Base-by-base conservation (phyloP, 2,329 filamentous ascomycete genomes). In the Colletotrichum sp. region DNA sequence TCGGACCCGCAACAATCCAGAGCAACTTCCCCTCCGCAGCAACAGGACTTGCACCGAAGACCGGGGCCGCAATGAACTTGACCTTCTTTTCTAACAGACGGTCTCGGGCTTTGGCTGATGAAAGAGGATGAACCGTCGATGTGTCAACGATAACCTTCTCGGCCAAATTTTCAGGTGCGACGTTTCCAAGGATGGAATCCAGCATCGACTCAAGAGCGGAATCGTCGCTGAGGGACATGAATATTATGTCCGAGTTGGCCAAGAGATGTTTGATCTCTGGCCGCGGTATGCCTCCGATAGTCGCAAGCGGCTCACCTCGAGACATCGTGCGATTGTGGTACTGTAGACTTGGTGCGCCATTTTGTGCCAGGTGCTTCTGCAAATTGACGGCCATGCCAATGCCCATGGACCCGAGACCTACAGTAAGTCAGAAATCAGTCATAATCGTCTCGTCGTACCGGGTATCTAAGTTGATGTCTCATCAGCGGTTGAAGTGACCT, bases 331-430 rank as follows among this genome's bases (percentile, higher is more conserved):
- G 86, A 71, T 90, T 90, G 73, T 82, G 85, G 76, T 87, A 90
- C 3, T 75, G 79, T 3, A 90, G 79, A 7, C 78, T 72, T 0
- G 83, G 77, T 0, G 78, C 67, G 2, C 69, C 65, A 8, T 70
- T 77, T 7, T 77, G 70, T 1, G 63, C 72, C 0, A 89, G 75
- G 66, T 89, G 80, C 30, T 82, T 85, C 55, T 90, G 88, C 0
- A 90, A 82, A 72, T 90, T 90, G 8, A 80, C 81, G 1, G 88
- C 86, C 89, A 90, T 90, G 3, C 80, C 82, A 1, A 85, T 80
- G 2, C 89, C 89, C 88, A 90, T 90, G 1, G 87, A 90, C 2
- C 89, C 88, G 0, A 90, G 84, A 6, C 88, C 88, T 79, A 8
- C 7, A 1, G 0, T 6, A n/a, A 48, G 18, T 48, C 18, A 48